phyloP scores from a whole-genome alignment of 2,329 filamentous ascomycete genomes.

The Sporothrix humicola region DNA sequence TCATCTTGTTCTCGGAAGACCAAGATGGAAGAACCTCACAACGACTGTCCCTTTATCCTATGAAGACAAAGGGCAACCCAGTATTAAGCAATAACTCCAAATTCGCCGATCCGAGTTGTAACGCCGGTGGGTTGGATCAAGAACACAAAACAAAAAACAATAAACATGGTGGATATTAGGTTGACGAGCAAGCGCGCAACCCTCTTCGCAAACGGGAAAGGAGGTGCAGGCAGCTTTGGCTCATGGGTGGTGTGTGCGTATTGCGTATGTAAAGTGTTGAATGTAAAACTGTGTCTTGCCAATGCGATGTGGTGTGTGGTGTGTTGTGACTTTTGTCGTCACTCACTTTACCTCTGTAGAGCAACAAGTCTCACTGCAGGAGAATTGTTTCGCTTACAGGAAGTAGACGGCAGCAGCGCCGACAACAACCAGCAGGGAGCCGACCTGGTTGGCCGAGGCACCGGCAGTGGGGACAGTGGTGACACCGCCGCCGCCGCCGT shows the following conservation, averaged over 20 bases:
- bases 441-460: constrained; percentile 43
- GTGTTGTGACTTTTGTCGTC: neutral
- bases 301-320: constrained; percentile 2
- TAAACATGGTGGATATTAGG: neutral
- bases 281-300: constrained; percentile 12
- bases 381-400: constrained; percentile 44
- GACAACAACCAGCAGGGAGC: constrained; percentile 46
- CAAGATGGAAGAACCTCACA: neutral
- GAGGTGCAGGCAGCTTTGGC: constrained; percentile 16
- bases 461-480: constrained; percentile 41
- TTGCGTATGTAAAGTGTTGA: too few relatives aligned
- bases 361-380: constrained; percentile 6
- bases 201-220: neutral
- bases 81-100: constrained; percentile 19
- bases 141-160: neutral
- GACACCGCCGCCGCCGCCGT: constrained; percentile 2
- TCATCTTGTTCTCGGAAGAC: neutral
- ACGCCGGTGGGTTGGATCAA: constrained; percentile 21
- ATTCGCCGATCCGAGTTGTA: constrained; percentile 16
- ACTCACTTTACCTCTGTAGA: neutral
- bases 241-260: neutral
- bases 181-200: constrained; percentile 1
- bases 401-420: constrained; percentile 51
- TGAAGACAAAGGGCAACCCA: neutral
- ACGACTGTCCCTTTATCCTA: neutral